These are phyloP conservation scores for Polytolypa hystricis DNA, from an alignment of 2,329 filamentous ascomycete genomes.

Conservation along the genomic window DNA sequence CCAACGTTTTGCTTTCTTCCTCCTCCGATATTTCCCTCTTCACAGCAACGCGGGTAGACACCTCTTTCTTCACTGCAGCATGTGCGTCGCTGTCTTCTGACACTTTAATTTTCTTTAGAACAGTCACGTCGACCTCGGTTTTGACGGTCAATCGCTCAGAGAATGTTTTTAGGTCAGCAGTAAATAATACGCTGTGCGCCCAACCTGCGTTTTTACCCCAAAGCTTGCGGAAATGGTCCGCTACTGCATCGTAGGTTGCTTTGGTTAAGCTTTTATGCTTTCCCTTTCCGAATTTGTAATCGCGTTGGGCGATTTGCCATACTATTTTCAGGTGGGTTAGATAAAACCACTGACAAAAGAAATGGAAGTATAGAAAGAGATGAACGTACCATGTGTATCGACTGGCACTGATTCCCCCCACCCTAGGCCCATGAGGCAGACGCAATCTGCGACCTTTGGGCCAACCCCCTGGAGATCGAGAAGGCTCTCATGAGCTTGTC, in stretches of 20 bases:
- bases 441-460: slow-evolving; percentile 93
- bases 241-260: slow-evolving; percentile 77
- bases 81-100: not conserved
- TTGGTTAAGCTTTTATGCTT: slow-evolving; percentile 82
- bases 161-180: slow-evolving; percentile 79
- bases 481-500: slow-evolving; percentile 67
- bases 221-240: slow-evolving; percentile 73
- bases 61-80: slow-evolving; percentile 1
- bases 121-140: slow-evolving; percentile 21
- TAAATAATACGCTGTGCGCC: slow-evolving; percentile 95
- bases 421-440: slow-evolving; percentile 88
- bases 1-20: not conserved
- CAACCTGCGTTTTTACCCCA: slow-evolving; percentile 95
- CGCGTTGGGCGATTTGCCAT: slow-evolving; percentile 93
- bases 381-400: slow-evolving; percentile 64
- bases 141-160: slow-evolving; percentile 49
- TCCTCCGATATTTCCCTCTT: slow-evolving; percentile 10
- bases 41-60: slow-evolving; percentile 4
- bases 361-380: slow-evolving; percentile 8
- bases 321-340: slow-evolving; percentile 38
- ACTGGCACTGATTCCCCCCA: slow-evolving; percentile 95
- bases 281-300: slow-evolving; percentile 81
- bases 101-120: too few species aligned
- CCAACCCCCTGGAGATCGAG: slow-evolving; percentile 77
- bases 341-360: not conserved